Evolutionary conservation across 164 flowering plant species (phyloP), one percentile per base, ranked within the genome.

Genomic region (Annona cherimola): DNA sequence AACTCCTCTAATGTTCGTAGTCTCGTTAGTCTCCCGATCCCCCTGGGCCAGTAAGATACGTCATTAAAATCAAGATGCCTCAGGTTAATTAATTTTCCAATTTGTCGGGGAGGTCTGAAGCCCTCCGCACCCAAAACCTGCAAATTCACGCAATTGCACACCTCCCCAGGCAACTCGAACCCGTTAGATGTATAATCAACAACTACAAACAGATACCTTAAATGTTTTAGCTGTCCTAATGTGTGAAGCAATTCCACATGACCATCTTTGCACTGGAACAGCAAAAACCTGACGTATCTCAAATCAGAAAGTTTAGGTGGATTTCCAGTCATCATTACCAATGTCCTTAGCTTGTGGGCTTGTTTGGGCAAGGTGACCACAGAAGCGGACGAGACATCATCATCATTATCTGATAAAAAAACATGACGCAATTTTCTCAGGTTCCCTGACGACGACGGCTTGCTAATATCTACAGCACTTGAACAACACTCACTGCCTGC

Each of bases 401-500:
- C 57, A 9, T 50, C 57, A 50, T 16, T 8, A 16, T 50, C 9
- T 2, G 5, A 0, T 50, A 50, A 50, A 50, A 50, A 50, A 11
- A 16, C 9, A 7, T 50, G 57, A 16, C 57, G 16, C 14, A 50
- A 11, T 2, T 6, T 50, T 5, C 14, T 50, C 2, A 50, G 57
- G 57, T 50, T 50, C 35, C 35, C 35, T 16, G 14, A 0, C 9
- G 57, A 50, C 14, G 57, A 11, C 14, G 2, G 26, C 16, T 5
- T 18, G 9, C 59, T 55, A 42, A 66, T 0, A 11, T 50, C 68
- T 26, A 59, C 20, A 0, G n/a, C 40, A 4, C 63, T 2, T 16
- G 69, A 41, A 78, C 78, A 65, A 64, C 45, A 64, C 3, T 64
- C 69, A 45, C 40, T 44, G n/a, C 40, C 64, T 20, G 71, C 35